Conservation (phyloP, 2,329 filamentous ascomycete species). For the Fusarium xyrophilum region DNA sequence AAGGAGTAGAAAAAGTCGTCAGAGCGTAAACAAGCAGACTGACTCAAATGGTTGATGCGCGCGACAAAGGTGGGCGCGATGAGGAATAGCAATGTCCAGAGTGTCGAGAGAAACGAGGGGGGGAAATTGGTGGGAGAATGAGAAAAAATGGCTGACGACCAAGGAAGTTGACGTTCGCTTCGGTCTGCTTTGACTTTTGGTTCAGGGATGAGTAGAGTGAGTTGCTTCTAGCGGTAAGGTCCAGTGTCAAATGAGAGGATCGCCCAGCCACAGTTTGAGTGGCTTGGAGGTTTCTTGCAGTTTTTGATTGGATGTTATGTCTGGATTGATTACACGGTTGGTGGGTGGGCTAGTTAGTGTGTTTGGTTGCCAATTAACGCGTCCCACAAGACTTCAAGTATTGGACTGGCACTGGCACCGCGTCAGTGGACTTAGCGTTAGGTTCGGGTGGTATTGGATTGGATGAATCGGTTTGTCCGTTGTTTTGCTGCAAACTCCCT, state of each 20-base stretch:
- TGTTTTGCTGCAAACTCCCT: slow-evolving; percentile 9
- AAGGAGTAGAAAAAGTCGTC: slow-evolving; percentile 35
- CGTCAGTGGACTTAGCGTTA: not conserved
- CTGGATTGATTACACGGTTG: slow-evolving; percentile 29
- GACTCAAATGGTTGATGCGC: slow-evolving; percentile 20
- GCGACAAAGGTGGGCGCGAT: slow-evolving; percentile 22
- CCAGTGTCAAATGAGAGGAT: slow-evolving; percentile 17
- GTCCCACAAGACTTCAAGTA: slow-evolving; percentile 17
- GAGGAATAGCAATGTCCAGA: slow-evolving; percentile 30
- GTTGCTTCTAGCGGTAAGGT: slow-evolving; percentile 27
- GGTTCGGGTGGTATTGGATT: not conserved
- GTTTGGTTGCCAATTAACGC: slow-evolving; percentile 29
- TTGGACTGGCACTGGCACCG: not conserved
- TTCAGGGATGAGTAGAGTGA: slow-evolving; percentile 39
- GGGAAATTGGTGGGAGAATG: slow-evolving; percentile 32
- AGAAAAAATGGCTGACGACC: slow-evolving; percentile 34
- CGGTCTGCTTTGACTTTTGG: slow-evolving; percentile 33
- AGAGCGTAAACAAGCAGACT: slow-evolving; percentile 15
- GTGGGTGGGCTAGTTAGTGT: slow-evolving; percentile 6
- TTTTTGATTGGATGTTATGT: slow-evolving; percentile 21
- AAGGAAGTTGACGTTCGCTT: slow-evolving; percentile 41
- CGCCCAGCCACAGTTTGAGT: slow-evolving; percentile 34
- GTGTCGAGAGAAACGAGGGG: slow-evolving; percentile 25
- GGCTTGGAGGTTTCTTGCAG: slow-evolving; percentile 13
- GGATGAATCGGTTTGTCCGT: slow-evolving; percentile 1